Percentiles rank a stretch among this genome's conserved stretches.
These are phyloP conservation scores for Talaromyces borbonicus DNA, from an alignment of 495 filamentous ascomycete genomes.

Conservation along the genomic window DNA sequence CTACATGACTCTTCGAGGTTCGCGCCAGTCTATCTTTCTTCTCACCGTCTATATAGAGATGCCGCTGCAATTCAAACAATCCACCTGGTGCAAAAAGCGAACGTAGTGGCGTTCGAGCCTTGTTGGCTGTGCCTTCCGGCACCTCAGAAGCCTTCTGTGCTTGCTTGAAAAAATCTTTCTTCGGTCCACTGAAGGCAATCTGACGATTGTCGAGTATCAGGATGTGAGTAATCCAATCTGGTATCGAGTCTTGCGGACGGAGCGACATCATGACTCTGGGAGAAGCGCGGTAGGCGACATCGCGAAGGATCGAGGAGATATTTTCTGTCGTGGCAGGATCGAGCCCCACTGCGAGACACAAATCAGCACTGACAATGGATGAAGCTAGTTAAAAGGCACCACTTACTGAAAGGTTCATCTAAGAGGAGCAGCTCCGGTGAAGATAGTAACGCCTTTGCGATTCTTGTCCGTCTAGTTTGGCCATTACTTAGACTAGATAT, in stretches of 20 bases:
- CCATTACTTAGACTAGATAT: slow-evolving; percentile 88
- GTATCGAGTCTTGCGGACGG: slow-evolving; percentile 75
- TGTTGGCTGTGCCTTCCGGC: not conserved
- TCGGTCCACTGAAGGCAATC: slow-evolving; percentile 31
- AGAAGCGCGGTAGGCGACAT: slow-evolving; percentile 49
- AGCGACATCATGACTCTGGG: slow-evolving; percentile 69
- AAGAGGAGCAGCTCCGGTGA: slow-evolving; percentile 74
- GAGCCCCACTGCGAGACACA: slow-evolving; percentile 53
- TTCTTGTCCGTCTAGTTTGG: slow-evolving; percentile 75
- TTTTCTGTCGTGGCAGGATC: slow-evolving; percentile 68
- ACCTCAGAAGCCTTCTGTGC: not conserved
- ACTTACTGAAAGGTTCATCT: slow-evolving; percentile 84
- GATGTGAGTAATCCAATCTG: slow-evolving; percentile 82
- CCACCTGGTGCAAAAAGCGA: not conserved
- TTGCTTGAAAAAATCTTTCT: slow-evolving; percentile 1
- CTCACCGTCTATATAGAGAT: not conserved
- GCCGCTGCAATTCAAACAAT: not conserved
- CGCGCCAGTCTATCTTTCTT: not conserved
- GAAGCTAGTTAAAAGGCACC: not conserved
- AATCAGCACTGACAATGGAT: slow-evolving; percentile 1
- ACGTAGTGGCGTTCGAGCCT: not conserved
- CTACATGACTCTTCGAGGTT: not conserved
- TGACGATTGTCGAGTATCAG: slow-evolving; percentile 53
- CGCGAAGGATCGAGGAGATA: slow-evolving; percentile 58
- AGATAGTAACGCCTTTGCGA: slow-evolving; percentile 72